Evolutionary conservation across 2,329 filamentous ascomycete genomes (phyloP).

Genomic region (Fusarium sp.): DNA sequence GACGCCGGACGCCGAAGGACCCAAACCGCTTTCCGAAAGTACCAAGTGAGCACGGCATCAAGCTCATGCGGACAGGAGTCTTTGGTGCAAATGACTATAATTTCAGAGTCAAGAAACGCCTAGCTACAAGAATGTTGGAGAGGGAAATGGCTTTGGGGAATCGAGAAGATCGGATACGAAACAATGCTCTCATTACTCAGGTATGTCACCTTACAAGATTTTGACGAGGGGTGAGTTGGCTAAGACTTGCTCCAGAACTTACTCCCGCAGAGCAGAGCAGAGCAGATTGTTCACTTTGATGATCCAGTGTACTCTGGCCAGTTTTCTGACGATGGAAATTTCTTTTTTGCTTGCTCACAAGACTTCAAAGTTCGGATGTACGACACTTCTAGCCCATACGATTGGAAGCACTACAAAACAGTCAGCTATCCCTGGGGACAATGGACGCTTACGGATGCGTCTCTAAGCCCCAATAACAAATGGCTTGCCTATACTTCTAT

Average conservation of each 20-base stretch:
- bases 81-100: constrained; percentile 76
- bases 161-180: constrained; percentile 66
- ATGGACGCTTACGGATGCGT: constrained; percentile 97
- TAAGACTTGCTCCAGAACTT: constrained; percentile 62
- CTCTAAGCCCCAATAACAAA: constrained; percentile 88
- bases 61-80: constrained; percentile 81
- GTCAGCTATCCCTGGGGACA: constrained; percentile 85
- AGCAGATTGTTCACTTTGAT: constrained; percentile 88
- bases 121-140: constrained; percentile 78
- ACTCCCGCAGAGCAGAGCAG: constrained; percentile 79
- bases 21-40: constrained; percentile 79
- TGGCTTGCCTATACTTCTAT: constrained; percentile 94
- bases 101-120: constrained; percentile 63
- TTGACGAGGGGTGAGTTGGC: neutral
- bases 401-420: constrained; percentile 96
- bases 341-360: constrained; percentile 92
- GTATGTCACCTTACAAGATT: constrained; percentile 49
- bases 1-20: constrained; percentile 54
- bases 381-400: constrained; percentile 93
- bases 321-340: constrained; percentile 96
- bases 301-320: constrained; percentile 92
- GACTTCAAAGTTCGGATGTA: constrained; percentile 98
- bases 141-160: constrained; percentile 80
- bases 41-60: constrained; percentile 77
- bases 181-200: constrained; percentile 73